These are phyloP conservation scores for Elsinoe australis DNA, from an alignment of 2,329 filamentous ascomycete genomes.

Conservation along the genomic window DNA sequence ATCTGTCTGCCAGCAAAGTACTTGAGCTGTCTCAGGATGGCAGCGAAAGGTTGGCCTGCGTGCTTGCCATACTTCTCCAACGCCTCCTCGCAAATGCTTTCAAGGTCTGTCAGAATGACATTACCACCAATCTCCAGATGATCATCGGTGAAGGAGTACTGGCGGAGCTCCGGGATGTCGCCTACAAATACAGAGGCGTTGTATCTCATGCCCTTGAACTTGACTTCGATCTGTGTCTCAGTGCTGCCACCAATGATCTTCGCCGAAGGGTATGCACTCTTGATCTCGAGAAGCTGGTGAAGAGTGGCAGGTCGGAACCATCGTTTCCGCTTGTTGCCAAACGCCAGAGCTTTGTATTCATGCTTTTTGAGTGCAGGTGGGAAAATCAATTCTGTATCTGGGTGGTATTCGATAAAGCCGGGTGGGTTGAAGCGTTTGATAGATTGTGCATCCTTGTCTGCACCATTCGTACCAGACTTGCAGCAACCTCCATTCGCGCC, in stretches of 20 bases:
- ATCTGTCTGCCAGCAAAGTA: constrained; percentile 96
- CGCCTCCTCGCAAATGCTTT: constrained; percentile 73
- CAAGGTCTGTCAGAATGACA: constrained; percentile 83
- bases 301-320: constrained; percentile 89
- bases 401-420: constrained; percentile 88
- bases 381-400: constrained; percentile 91
- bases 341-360: constrained; percentile 69
- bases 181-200: constrained; percentile 84
- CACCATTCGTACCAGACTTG: constrained; percentile 29
- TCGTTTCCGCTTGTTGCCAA: constrained; percentile 88
- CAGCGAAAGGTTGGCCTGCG: constrained; percentile 73
- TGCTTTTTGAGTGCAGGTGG: constrained; percentile 78
- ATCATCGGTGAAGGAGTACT: constrained; percentile 71
- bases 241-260: constrained; percentile 95
- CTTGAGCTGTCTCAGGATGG: constrained; percentile 85
- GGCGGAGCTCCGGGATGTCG: constrained; percentile 80
- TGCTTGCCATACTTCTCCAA: constrained; percentile 66
- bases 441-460: constrained; percentile 38
- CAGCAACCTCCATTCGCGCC: constrained; percentile 28
- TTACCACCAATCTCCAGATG: constrained; percentile 90
- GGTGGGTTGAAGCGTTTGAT: constrained; percentile 69
- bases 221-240: constrained; percentile 96
- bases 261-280: constrained; percentile 71
- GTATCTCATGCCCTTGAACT: constrained; percentile 93
- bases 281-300: constrained; percentile 84